Percentiles rank a stretch among this genome's conserved stretches.
These are phyloP conservation scores for Ilyonectria robusta DNA, from an alignment of 2,329 filamentous ascomycete genomes.

Conservation along the genomic window DNA sequence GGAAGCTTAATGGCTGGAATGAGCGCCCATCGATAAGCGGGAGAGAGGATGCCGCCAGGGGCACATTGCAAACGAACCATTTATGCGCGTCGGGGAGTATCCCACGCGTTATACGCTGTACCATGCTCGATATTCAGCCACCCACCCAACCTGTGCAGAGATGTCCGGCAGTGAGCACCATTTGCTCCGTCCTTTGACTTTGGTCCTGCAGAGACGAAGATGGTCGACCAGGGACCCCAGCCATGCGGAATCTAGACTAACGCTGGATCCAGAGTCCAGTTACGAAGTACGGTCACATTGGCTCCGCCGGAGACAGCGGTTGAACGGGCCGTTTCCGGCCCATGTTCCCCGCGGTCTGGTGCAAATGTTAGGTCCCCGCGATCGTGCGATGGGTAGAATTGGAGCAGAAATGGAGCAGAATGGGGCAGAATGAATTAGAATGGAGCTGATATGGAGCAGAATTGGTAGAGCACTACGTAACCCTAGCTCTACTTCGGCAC, in stretches of 20 bases:
- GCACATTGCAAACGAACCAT: not conserved
- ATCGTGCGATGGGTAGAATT: conserved; percentile 26
- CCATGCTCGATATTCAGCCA: conserved; percentile 1
- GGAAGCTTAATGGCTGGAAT: not conserved
- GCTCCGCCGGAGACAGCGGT: not conserved
- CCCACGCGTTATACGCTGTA: not conserved
- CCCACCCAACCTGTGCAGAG: not conserved
- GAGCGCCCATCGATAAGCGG: not conserved
- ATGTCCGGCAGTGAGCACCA: not conserved
- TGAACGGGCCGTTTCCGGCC: conserved; percentile 14
- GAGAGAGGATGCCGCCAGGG: conserved; percentile 1
- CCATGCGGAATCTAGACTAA: conserved; percentile 7
- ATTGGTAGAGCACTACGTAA: too few species aligned
- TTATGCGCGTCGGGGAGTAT: conserved; percentile 1
- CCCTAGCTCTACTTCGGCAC: too few species aligned
- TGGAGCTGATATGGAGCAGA: too few species aligned
- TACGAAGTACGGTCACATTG: not conserved
- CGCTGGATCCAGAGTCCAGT: not conserved
- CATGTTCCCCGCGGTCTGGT: conserved; percentile 31
- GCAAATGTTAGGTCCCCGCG: conserved; percentile 25
- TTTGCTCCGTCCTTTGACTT: conserved; percentile 1
- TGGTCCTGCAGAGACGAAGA: conserved; percentile 6
- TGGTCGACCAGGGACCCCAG: not conserved
- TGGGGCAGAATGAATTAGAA: too few species aligned
- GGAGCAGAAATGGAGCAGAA: not conserved